phyloP scores from a whole-genome alignment of 1,284 basidiomycete species.

The Apiotrichum gamsii region DNA sequence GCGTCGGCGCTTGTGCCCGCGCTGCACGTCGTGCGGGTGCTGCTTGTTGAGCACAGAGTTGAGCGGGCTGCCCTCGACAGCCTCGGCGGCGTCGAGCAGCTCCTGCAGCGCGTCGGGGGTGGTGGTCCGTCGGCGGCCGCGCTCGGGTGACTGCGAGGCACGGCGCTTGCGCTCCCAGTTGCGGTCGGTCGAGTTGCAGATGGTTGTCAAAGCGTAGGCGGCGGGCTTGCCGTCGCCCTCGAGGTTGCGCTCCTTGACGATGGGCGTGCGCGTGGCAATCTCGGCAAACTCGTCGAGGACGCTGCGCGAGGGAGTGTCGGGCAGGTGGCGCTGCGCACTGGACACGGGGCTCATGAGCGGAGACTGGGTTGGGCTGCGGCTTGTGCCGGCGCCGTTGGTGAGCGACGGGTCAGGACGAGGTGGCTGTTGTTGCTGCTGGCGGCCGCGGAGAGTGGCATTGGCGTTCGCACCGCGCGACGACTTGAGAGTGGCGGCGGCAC shows the following conservation, averaged over 20 bases:
- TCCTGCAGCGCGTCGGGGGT: slow-evolving; percentile 40
- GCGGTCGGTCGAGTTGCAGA: slow-evolving; percentile 23
- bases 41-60: slow-evolving; percentile 24
- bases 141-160: slow-evolving; percentile 24
- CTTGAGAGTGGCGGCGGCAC: too few relatives aligned
- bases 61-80: slow-evolving; percentile 39
- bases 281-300: slow-evolving; percentile 43
- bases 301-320: slow-evolving; percentile 38
- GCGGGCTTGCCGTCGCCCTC: slow-evolving; percentile 12
- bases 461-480: slow-evolving; percentile 1
- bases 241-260: slow-evolving; percentile 16
- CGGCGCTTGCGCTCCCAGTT: slow-evolving; percentile 25
- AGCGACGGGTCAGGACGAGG: neutral
- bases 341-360: slow-evolving; percentile 39
- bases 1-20: slow-evolving; percentile 33
- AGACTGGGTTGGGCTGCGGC: slow-evolving; percentile 32
- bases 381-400: slow-evolving; percentile 4
- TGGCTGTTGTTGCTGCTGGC: too few relatives aligned
- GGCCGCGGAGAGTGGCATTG: neutral
- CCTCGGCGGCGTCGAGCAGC: slow-evolving; percentile 39
- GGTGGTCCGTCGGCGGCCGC: slow-evolving; percentile 15
- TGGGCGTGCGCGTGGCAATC: slow-evolving; percentile 39
- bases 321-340: slow-evolving; percentile 25
- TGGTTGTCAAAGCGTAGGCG: slow-evolving; percentile 18
- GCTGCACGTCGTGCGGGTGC: too few relatives aligned